Conservation (phyloP, 2,329 filamentous ascomycete genomes). For the Sclerotinia nivalis region DNA sequence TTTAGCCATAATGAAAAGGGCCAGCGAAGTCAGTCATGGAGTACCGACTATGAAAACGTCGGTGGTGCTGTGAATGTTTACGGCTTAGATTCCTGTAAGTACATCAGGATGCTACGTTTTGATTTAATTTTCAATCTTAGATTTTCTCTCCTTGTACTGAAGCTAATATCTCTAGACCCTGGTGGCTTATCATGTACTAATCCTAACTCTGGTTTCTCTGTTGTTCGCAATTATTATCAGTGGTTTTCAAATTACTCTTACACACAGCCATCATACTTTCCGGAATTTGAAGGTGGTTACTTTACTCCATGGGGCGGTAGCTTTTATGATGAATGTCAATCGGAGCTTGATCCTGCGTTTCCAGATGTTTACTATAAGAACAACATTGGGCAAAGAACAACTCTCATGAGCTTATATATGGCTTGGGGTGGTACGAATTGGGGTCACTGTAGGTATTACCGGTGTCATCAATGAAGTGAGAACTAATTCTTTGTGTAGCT, state of each 20-base stretch:
- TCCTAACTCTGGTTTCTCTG: conserved; percentile 49
- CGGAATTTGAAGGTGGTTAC: conserved; percentile 56
- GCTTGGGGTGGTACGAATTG: conserved; percentile 57
- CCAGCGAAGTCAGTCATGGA: conserved; percentile 52
- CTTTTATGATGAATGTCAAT: conserved; percentile 52
- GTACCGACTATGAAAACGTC: conserved; percentile 55
- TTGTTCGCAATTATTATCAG: conserved; percentile 55
- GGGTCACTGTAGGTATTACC: conserved; percentile 47
- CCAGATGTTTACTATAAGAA: conserved; percentile 59
- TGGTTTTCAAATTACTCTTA: conserved; percentile 58
- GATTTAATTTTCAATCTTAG: background rate
- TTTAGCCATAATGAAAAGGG: conserved; percentile 54
- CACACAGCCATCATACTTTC: conserved; percentile 54
- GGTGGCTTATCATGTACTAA: conserved; percentile 53
- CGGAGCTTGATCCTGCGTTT: conserved; percentile 50
- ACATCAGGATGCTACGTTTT: background rate
- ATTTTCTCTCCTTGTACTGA: too few species aligned
- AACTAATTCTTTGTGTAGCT: conserved; percentile 32
- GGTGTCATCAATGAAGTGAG: background rate
- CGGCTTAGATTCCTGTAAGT: conserved; percentile 46
- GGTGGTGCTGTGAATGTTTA: conserved; percentile 56
- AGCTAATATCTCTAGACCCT: conserved; percentile 38
- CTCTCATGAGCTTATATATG: conserved; percentile 54
- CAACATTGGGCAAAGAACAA: conserved; percentile 52
- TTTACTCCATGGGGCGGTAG: conserved; percentile 55